Evolutionary conservation across 495 filamentous ascomycete species (phyloP).

Genomic region (Bacidia gigantensis): DNA sequence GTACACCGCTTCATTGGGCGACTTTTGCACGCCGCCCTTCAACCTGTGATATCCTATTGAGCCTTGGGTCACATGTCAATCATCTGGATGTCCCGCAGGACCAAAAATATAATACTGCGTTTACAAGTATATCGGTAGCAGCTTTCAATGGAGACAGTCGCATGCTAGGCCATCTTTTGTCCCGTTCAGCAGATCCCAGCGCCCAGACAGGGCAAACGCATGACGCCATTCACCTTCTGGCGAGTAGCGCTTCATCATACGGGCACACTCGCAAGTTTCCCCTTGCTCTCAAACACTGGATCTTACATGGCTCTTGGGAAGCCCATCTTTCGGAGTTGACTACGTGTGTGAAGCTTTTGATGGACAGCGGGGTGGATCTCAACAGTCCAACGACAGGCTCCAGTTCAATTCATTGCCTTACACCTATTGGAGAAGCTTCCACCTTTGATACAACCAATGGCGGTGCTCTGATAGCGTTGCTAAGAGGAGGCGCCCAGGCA

Average conservation of each 20-base stretch:
- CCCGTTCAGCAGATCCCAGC: background rate
- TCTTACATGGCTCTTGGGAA: background rate
- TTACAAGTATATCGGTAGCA: background rate
- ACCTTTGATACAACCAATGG: background rate
- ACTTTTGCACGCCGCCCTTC: slow-evolving; percentile 12
- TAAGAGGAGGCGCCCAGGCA: background rate
- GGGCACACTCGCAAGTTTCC: background rate
- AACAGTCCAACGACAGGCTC: background rate
- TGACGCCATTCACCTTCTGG: background rate
- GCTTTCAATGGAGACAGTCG: background rate
- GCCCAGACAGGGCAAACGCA: background rate
- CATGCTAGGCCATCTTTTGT: background rate
- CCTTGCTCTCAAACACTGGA: background rate
- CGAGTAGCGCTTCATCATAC: background rate
- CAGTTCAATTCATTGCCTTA: background rate
- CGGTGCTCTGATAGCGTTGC: background rate
- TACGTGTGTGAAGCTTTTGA: background rate
- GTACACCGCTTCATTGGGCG: slow-evolving; percentile 24
- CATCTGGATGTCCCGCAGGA: background rate
- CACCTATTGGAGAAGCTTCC: background rate
- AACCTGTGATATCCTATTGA: slow-evolving; percentile 17
- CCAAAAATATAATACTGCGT: background rate
- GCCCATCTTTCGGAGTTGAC: background rate
- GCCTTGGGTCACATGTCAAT: slow-evolving; percentile 14
- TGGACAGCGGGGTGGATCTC: background rate